phyloP scores from a whole-genome alignment of 2,329 filamentous ascomycete species.

The Fusarium albosuccineum region DNA sequence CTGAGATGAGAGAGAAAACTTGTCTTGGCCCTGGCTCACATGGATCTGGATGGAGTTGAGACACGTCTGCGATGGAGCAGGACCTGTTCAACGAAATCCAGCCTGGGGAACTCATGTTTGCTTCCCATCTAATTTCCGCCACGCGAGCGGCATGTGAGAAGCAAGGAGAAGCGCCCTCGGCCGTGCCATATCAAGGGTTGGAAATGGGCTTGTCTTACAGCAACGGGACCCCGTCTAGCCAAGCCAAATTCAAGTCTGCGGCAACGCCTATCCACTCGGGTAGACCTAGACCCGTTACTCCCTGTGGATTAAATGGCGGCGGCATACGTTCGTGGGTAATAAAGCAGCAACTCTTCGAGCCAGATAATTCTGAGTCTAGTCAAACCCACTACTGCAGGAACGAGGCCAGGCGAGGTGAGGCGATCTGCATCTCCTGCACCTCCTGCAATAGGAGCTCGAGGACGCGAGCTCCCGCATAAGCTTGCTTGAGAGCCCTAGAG shows the following conservation, averaged over 20 bases:
- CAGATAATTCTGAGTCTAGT: constrained; percentile 37
- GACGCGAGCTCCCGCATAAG: constrained; percentile 31
- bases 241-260: neutral
- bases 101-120: neutral
- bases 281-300: neutral
- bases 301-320: neutral
- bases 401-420: constrained; percentile 26
- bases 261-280: constrained; percentile 3
- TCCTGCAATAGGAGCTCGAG: constrained; percentile 15
- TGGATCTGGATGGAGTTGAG: constrained; percentile 31
- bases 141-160: neutral
- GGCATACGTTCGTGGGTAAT: neutral
- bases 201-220: constrained; percentile 20
- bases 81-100: neutral
- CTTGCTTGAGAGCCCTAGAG: constrained; percentile 22
- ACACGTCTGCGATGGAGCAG: constrained; percentile 16
- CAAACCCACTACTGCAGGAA: constrained; percentile 46
- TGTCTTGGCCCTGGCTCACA: constrained; percentile 26
- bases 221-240: neutral
- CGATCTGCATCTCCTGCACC: constrained; percentile 33
- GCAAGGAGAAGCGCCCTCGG: neutral
- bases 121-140: neutral
- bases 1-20: constrained; percentile 12
- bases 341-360: constrained; percentile 22
- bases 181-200: neutral